Base-by-base conservation (phyloP, 2,329 filamentous ascomycete species). In the Colletotrichum sp. region DNA sequence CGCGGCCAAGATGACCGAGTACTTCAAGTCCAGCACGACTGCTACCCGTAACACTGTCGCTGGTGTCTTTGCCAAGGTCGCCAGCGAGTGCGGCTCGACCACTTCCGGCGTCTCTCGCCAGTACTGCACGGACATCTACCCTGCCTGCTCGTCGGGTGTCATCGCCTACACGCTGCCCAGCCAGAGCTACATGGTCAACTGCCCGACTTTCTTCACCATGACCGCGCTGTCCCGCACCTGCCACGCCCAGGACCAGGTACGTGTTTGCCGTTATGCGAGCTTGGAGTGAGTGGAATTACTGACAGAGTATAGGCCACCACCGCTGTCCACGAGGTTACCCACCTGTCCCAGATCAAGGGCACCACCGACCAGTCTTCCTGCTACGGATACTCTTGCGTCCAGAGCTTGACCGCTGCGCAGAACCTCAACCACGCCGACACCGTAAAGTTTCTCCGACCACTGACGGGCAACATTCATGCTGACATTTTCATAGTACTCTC, bases 371-470 rank as follows among this genome's bases (percentile, higher is more conserved):
- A 89, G 69, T 89, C 86, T 30, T 72, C 69, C 6, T 91, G 91
- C 32, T 94, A 93, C 79, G 82, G 86, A 5, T 87, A 91, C 72
- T 86, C 84, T 57, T 92, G 90, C 64, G 89, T 92, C 76, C 79
- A 82, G 16, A 80, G 83, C 8, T 82, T 94, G 77, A 86, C 83
- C 8, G 86, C 86, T 0, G 79, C 82, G 6, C 83, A 90, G 80
- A 92, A 92, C 66, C 80, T 94, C 10, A 86, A 88, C 79, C 93
- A 94, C 77, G 93, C 93, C n/a, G 93, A 94, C 81, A 90, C 89
- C 8, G 59, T 63, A 62, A n/a, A 30, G 3, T 62, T n/a, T 0
- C 24, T 24, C 24, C 24, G 24, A 24, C 24, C 24, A 24, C 18
- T 28, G 69, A 3, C 16, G 15, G 1, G 8, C 5, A 30, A n/a